Percentiles rank a stretch among this genome's conserved stretches.
These are phyloP conservation scores for Carex littledalei DNA, from an alignment of 176 grass and related monocot genomes.

Conservation along the genomic window DNA sequence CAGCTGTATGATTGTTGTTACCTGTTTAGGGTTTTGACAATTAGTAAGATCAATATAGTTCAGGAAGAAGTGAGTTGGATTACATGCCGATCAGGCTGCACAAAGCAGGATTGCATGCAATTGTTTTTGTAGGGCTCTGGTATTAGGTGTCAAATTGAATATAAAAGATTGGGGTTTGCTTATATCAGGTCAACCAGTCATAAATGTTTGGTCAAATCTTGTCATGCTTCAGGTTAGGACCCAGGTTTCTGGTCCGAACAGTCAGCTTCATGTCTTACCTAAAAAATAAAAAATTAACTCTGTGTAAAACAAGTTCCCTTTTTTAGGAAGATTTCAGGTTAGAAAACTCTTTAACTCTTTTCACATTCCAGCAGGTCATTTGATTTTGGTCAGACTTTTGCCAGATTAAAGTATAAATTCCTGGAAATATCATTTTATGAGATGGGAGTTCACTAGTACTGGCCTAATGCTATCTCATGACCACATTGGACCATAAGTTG, in stretches of 20 bases:
- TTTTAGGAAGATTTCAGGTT: neutral
- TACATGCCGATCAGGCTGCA: neutral
- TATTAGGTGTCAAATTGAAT: neutral
- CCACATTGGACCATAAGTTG: neutral
- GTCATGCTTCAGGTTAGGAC: neutral
- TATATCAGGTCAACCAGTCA: neutral
- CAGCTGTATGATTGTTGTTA: slow-evolving; percentile 29
- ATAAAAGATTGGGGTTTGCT: neutral
- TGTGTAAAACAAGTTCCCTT: neutral
- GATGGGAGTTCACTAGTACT: neutral
- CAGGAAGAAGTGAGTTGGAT: neutral
- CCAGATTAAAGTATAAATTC: neutral
- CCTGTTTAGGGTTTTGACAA: slow-evolving; percentile 36
- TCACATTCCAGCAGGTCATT: neutral
- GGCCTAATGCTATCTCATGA: neutral
- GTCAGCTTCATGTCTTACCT: neutral
- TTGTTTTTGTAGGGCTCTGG: neutral
- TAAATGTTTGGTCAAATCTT: neutral
- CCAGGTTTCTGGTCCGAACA: slow-evolving; percentile 1
- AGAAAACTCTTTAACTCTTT: neutral
- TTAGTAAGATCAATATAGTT: neutral
- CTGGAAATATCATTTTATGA: neutral
- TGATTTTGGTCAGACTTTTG: neutral
- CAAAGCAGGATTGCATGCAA: neutral
- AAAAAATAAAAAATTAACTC: neutral